These are phyloP conservation scores for Colletotrichum tamarilloi DNA, from an alignment of 2,329 filamentous ascomycete genomes.

Conservation along the genomic window DNA sequence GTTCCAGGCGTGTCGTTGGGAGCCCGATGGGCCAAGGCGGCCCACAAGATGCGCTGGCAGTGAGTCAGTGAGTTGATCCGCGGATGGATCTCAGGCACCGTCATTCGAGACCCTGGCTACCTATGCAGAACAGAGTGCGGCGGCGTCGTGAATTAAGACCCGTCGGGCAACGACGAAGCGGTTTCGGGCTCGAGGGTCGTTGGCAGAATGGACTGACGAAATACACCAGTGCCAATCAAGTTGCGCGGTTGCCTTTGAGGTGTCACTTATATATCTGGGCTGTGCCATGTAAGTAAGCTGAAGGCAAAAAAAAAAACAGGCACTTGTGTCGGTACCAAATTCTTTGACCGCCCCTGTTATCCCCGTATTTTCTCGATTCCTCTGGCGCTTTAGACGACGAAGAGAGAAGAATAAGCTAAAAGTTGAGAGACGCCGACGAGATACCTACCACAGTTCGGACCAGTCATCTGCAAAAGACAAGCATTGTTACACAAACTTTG, in stretches of 20 bases:
- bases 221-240: conserved; percentile 21
- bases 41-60: conserved; percentile 33
- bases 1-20: conserved; percentile 18
- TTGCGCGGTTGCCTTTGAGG: conserved; percentile 13
- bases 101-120: conserved; percentile 12
- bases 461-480: background rate
- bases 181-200: conserved; percentile 1
- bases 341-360: conserved; percentile 6
- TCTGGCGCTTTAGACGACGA: background rate
- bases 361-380: background rate
- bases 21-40: conserved; percentile 19
- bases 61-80: conserved; percentile 30
- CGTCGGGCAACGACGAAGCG: conserved; percentile 15
- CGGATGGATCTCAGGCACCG: conserved; percentile 31
- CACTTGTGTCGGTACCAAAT: background rate
- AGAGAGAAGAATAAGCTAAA: background rate
- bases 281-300: conserved; percentile 27
- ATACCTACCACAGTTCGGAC: background rate
- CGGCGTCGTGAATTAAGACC: background rate
- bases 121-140: conserved; percentile 5
- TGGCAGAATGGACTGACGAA: background rate
- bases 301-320: conserved; percentile 20
- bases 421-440: conserved; percentile 3
- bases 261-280: conserved; percentile 32
- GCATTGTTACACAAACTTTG: background rate